Evolutionary conservation across 2,329 filamentous ascomycete genomes (phyloP).

Genomic region (Pseudocercospora eumusae): DNA sequence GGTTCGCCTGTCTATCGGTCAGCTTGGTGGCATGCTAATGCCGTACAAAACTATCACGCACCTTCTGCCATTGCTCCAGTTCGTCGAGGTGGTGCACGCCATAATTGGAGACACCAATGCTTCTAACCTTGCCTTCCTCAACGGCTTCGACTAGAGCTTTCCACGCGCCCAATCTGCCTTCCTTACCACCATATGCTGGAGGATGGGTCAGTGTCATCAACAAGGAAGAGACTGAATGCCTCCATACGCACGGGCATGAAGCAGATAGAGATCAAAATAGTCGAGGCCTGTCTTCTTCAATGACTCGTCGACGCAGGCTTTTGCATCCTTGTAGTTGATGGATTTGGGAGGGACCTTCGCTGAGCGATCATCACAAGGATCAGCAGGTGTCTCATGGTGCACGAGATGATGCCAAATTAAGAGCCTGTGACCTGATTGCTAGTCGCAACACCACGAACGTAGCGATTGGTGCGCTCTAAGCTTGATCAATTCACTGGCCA

Average conservation of each 20-base stretch:
- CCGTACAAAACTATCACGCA: background rate
- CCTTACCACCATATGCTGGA: constrained; percentile 53
- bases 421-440: background rate
- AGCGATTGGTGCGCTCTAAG: background rate
- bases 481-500: background rate
- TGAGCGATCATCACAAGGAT: background rate
- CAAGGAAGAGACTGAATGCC: background rate
- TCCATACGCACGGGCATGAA: constrained; percentile 45
- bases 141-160: constrained; percentile 57
- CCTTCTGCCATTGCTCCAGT: constrained; percentile 56
- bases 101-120: constrained; percentile 58
- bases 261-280: constrained; percentile 51
- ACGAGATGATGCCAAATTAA: background rate
- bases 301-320: constrained; percentile 63
- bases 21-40: background rate
- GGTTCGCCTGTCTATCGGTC: constrained; percentile 24
- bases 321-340: constrained; percentile 65
- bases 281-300: constrained; percentile 59
- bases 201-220: background rate
- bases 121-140: constrained; percentile 53
- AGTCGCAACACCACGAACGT: background rate
- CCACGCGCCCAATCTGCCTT: constrained; percentile 55
- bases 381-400: background rate
- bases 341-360: constrained; percentile 56
- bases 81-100: constrained; percentile 59